phyloP scores from a whole-genome alignment of 1,139 yeast genomes.

The Saccharomyces hybrid region DNA sequence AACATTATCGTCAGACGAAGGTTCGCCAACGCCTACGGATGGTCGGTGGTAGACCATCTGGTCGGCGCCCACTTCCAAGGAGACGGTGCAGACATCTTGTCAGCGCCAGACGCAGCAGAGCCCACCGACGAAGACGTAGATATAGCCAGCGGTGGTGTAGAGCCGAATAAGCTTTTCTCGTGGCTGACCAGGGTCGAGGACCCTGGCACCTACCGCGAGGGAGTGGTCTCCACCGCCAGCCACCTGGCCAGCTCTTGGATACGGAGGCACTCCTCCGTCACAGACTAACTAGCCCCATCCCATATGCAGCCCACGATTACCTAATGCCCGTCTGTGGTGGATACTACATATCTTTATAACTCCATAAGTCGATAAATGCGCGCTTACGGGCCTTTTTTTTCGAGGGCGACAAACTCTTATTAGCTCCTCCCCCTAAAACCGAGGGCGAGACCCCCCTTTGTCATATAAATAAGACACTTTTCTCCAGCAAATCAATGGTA shows the following conservation, averaged over 20 bases:
- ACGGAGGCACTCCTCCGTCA: not conserved
- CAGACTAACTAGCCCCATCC: not conserved
- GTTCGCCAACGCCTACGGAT: conserved; percentile 91
- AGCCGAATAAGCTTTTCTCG: conserved; percentile 8
- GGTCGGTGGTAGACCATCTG: conserved; percentile 87
- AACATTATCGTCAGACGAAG: conserved; percentile 82
- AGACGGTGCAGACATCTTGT: not conserved
- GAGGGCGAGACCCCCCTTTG: not conserved
- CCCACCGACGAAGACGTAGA: not conserved
- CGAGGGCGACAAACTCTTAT: not conserved
- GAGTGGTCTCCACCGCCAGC: conserved; percentile 6
- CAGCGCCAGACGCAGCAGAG: not conserved
- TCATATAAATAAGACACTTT: conserved; percentile 1
- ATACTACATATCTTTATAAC: not conserved
- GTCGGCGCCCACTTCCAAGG: conserved; percentile 51
- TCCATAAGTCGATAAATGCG: not conserved
- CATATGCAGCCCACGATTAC: not conserved
- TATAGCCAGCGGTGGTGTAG: not conserved
- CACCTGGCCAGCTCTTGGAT: not conserved
- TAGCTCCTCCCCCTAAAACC: conserved; percentile 1
- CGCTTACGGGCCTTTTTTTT: not conserved
- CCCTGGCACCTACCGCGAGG: not conserved
- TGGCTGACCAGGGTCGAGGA: conserved; percentile 11
- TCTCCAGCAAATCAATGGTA: not conserved
- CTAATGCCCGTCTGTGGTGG: not conserved